phyloP scores from a whole-genome alignment of 768 basidiomycete species.

The Neoboletus magnificus region DNA sequence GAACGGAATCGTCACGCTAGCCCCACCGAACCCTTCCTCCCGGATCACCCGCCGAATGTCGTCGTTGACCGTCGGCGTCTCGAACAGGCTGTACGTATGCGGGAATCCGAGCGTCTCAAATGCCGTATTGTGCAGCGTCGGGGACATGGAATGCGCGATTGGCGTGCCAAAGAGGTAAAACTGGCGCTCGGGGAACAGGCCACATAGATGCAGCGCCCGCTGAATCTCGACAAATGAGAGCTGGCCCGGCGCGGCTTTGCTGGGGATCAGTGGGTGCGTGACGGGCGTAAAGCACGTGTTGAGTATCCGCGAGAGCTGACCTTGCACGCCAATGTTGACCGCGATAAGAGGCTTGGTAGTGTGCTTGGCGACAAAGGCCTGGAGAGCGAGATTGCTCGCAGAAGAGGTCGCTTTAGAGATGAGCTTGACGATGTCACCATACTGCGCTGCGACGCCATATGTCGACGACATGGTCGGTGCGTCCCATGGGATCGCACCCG shows the following conservation, averaged over 20 bases:
- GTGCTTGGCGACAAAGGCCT: slow-evolving; percentile 60
- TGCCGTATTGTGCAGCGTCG: slow-evolving; percentile 88
- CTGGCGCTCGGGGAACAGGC: slow-evolving; percentile 65
- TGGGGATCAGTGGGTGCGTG: slow-evolving; percentile 84
- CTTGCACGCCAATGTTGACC: slow-evolving; percentile 88
- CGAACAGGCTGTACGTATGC: slow-evolving; percentile 74
- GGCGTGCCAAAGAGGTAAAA: slow-evolving; percentile 92
- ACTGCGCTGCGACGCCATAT: slow-evolving; percentile 57
- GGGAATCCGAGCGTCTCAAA: slow-evolving; percentile 82
- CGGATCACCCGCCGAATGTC: slow-evolving; percentile 61
- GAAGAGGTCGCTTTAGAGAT: slow-evolving; percentile 77
- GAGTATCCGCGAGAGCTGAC: slow-evolving; percentile 87
- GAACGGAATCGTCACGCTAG: slow-evolving; percentile 94
- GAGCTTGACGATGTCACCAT: slow-evolving; percentile 91
- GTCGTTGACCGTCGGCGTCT: slow-evolving; percentile 64
- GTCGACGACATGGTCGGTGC: slow-evolving; percentile 62
- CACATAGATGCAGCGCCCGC: slow-evolving; percentile 73
- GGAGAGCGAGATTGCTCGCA: slow-evolving; percentile 77
- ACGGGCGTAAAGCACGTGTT: slow-evolving; percentile 87
- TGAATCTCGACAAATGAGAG: slow-evolving; percentile 87
- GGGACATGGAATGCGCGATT: slow-evolving; percentile 87
- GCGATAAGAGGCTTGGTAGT: slow-evolving; percentile 82
- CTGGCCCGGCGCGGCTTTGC: slow-evolving; percentile 90
- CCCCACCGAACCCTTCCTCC: slow-evolving; percentile 82
- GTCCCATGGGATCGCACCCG: slow-evolving; percentile 80